Evolutionary conservation across 345 rosid species (phyloP), one percentile per base, ranked within the genome.

Genomic region (Gossypium australe): DNA sequence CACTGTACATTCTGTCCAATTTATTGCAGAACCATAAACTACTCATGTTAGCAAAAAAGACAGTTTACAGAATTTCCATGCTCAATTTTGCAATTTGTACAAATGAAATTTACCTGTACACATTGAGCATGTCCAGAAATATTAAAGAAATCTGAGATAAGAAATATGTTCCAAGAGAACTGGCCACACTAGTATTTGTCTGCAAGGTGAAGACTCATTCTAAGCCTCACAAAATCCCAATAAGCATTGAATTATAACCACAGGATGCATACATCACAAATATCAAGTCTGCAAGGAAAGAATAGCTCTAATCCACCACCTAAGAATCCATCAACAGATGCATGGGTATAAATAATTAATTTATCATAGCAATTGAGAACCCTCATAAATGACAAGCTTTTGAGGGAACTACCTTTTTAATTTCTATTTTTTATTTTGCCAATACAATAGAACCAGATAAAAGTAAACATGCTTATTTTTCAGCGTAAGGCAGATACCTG

Each of bases 171-270:
- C 99, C 99, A 68, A 93, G 89, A 34, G 98, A 88, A 79, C 80
- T 87, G 79, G 99, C 98, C 76, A 86, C 99, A 80, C 99, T 96
- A 66, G 99, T 96, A 81, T 96, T 96, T 71, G 97, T 96, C 99
- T 96, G 95, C 86, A 89, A 70, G 41, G 70, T 22, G 38, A 67
- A 56, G 65, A 43, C 13, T 25, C 67, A 45, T 20, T 67, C 16
- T 25, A 67, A 67, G 71, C 17, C 41, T 59, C 41, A 59, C 44
- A 10, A 43, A 56, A 67, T 43, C 45, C 29, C 24, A 66, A 56
- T 14, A 44, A 43, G 44, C 48, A 67, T 25, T 45, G 9, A 76
- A 67, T 24, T 70, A 49, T 48, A 68, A 49, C 58, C 44, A 68
- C 9, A 16, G 41, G 22, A 67, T 6, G 41, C 22, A 53, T 67